phyloP scores from a whole-genome alignment of 2,329 filamentous ascomycete genomes.

The Beauveria caledonica region DNA sequence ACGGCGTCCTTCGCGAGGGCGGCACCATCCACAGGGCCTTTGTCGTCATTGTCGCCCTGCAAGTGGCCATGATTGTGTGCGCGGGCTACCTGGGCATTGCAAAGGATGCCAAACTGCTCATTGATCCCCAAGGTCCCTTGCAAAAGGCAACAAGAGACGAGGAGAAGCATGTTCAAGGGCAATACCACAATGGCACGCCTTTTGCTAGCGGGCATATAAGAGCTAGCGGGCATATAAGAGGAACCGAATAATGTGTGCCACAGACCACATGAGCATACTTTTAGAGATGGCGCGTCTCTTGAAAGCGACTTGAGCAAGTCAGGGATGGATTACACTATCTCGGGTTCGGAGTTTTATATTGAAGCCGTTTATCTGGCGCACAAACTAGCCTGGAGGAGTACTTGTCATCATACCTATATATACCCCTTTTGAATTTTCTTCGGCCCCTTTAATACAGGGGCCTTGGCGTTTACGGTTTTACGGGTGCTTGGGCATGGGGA shows the following conservation, averaged over 20 bases:
- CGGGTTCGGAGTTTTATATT: not conserved
- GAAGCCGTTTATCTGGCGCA: not conserved
- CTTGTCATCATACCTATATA: not conserved
- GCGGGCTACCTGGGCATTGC: constrained; percentile 40
- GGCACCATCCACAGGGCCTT: constrained; percentile 57
- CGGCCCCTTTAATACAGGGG: not conserved
- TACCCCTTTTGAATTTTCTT: not conserved
- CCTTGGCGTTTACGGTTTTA: not conserved
- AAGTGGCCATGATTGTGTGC: constrained; percentile 38
- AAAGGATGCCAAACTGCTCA: constrained; percentile 38
- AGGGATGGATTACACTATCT: not conserved
- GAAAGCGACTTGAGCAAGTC: not conserved
- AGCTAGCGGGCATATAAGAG: too few species aligned
- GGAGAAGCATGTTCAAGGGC: not conserved
- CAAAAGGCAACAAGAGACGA: not conserved
- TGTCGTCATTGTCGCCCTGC: constrained; percentile 49
- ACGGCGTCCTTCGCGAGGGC: constrained; percentile 53
- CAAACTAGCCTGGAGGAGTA: not conserved
- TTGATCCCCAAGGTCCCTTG: constrained; percentile 22
- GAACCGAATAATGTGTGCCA: not conserved
- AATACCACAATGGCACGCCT: not conserved
- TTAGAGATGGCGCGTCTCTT: not conserved
- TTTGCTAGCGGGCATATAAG: not conserved
- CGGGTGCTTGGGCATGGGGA: not conserved
- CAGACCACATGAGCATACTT: not conserved